Conservation (phyloP, 108 stramenopile genomes). For the Schizochytrium sp. region DNA sequence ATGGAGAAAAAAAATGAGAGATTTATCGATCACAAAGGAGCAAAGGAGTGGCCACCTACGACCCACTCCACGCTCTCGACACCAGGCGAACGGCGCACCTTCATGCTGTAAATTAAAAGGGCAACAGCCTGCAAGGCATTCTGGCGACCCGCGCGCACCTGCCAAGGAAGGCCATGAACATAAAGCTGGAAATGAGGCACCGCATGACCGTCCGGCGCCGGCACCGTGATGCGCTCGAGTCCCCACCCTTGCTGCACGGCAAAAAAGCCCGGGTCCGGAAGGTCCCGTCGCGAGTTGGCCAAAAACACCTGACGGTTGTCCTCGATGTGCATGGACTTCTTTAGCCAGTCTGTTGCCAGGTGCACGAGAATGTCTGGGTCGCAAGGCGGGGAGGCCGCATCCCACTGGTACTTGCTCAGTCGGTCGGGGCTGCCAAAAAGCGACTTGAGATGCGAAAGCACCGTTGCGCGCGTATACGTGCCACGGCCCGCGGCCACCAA, state of each 20-base stretch:
- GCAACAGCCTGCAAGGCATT: slow-evolving; percentile 4
- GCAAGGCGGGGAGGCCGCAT: not conserved
- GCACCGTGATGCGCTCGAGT: not conserved
- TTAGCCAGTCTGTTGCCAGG: not conserved
- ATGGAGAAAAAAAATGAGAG: too few species aligned
- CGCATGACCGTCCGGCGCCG: not conserved
- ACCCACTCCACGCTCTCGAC: not conserved
- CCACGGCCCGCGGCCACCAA: not conserved
- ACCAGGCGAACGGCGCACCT: not conserved
- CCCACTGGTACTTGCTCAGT: not conserved
- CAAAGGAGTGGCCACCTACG: not conserved
- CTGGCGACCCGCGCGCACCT: not conserved
- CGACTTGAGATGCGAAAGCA: not conserved
- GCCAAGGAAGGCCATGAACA: not conserved
- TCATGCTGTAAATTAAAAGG: not conserved
- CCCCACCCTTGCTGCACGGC: not conserved
- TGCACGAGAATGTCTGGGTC: not conserved
- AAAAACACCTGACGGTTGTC: not conserved
- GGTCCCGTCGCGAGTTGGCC: not conserved
- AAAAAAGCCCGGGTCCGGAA: not conserved
- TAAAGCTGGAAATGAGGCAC: not conserved
- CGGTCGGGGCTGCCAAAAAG: not conserved
- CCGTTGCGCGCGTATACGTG: not conserved
- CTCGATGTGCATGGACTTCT: not conserved
- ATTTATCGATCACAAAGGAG: not conserved